Evolutionary conservation across 345 rosid species (phyloP).

Genomic region (Dipteronia dyeriana): DNA sequence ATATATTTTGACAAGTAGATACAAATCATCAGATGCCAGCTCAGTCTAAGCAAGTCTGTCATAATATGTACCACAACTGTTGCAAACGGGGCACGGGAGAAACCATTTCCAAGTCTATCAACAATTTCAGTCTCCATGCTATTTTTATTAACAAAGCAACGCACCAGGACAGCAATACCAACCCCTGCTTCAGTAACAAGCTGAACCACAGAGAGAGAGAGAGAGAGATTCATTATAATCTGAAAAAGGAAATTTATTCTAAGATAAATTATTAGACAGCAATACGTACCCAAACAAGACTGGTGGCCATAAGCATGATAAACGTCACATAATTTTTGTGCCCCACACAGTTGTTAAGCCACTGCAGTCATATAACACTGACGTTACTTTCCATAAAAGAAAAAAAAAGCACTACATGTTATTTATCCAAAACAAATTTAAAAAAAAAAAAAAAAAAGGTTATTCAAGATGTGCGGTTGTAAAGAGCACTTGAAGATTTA

Average conservation of each 20-base stretch:
- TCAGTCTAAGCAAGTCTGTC: not conserved
- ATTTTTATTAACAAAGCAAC: slow-evolving; percentile 81
- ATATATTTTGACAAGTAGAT: slow-evolving; percentile 12
- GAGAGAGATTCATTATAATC: not conserved
- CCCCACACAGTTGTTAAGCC: slow-evolving; percentile 99
- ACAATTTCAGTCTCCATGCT: slow-evolving; percentile 85
- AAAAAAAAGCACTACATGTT: slow-evolving; percentile 2
- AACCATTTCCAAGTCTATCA: slow-evolving; percentile 96
- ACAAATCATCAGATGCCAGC: slow-evolving; percentile 10
- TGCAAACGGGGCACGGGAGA: slow-evolving; percentile 94
- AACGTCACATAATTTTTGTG: slow-evolving; percentile 85
- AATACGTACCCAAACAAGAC: slow-evolving; percentile 86
- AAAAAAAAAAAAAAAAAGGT: slow-evolving; percentile 12
- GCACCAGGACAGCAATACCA: slow-evolving; percentile 87
- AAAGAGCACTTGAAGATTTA: slow-evolving; percentile 34
- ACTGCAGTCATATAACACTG: slow-evolving; percentile 55
- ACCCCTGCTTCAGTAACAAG: slow-evolving; percentile 86
- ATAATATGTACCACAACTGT: slow-evolving; percentile 76
- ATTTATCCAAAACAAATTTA: slow-evolving; percentile 9
- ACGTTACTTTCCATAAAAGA: slow-evolving; percentile 19
- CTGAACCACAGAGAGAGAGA: slow-evolving; percentile 39
- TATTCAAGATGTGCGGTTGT: slow-evolving; percentile 15
- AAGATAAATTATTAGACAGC: not conserved
- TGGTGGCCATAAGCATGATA: slow-evolving; percentile 81
- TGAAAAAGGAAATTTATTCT: not conserved